Evolutionary conservation across 768 basidiomycete genomes (phyloP).

Genomic region (Lactarius sp.): DNA sequence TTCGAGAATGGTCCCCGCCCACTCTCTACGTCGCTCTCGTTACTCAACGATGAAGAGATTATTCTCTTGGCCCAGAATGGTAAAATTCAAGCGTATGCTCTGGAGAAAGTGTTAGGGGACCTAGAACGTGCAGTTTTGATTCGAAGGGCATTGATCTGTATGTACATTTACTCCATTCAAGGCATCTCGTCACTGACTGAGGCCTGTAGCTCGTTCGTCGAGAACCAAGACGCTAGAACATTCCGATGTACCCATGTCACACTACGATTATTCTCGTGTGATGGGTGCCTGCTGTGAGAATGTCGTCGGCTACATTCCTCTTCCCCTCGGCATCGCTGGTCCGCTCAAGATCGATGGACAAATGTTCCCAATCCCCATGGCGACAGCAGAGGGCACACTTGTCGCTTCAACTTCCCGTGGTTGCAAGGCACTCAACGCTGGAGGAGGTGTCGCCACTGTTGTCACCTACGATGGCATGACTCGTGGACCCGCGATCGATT

Average conservation of each 20-base stretch:
- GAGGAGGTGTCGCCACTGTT: slow-evolving; percentile 93
- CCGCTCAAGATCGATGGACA: slow-evolving; percentile 88
- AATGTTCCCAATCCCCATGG: slow-evolving; percentile 92
- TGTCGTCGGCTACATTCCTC: slow-evolving; percentile 93
- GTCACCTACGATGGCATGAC: slow-evolving; percentile 94
- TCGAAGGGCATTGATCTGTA: slow-evolving; percentile 85
- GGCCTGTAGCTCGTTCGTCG: slow-evolving; percentile 69
- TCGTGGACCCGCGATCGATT: slow-evolving; percentile 96
- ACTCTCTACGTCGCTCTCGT: slow-evolving; percentile 48
- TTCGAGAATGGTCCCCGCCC: slow-evolving; percentile 71
- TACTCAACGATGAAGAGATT: slow-evolving; percentile 88
- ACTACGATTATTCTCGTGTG: slow-evolving; percentile 93
- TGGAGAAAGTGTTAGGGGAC: slow-evolving; percentile 93
- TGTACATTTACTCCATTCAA: slow-evolving; percentile 34
- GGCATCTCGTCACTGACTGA: slow-evolving; percentile 6
- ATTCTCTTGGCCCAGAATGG: slow-evolving; percentile 83
- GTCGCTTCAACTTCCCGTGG: slow-evolving; percentile 97
- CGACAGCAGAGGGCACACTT: slow-evolving; percentile 98
- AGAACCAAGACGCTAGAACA: slow-evolving; percentile 76
- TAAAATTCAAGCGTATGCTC: slow-evolving; percentile 90
- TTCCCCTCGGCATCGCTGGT: slow-evolving; percentile 95
- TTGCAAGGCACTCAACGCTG: slow-evolving; percentile 95
- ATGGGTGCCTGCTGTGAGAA: slow-evolving; percentile 98
- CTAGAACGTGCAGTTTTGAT: slow-evolving; percentile 82
- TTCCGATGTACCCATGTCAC: slow-evolving; percentile 73